Conservation (phyloP, 2,329 filamentous ascomycete species). For the Beauveria asiatica region DNA sequence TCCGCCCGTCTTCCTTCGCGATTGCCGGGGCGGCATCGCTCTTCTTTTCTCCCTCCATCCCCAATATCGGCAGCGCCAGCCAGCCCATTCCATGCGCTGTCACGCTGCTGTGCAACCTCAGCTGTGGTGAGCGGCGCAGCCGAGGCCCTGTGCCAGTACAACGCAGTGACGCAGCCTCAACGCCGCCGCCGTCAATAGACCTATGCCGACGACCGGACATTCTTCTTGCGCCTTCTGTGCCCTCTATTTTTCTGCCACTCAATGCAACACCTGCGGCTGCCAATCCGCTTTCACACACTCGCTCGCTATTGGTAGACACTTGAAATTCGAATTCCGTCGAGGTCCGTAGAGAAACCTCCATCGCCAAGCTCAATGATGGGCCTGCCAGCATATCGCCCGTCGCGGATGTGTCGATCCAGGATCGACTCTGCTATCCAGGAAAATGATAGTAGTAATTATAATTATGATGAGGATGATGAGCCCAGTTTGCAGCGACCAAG, state of each 20-base stretch:
- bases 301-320: not conserved
- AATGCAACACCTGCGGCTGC: not conserved
- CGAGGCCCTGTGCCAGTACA: not conserved
- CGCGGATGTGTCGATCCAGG: not conserved
- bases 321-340: not conserved
- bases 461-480: too few species aligned
- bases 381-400: not conserved
- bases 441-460: too few species aligned
- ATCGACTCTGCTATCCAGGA: not conserved
- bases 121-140: not conserved
- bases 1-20: not conserved
- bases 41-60: not conserved
- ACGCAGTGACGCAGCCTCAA: not conserved
- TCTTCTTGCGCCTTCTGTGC: not conserved
- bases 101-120: constrained; percentile 2
- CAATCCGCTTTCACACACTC: not conserved
- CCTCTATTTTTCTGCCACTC: not conserved
- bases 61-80: not conserved
- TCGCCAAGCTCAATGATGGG: not conserved
- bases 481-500: too few species aligned
- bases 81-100: constrained; percentile 6
- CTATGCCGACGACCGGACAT: not conserved
- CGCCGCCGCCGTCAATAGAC: not conserved
- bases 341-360: not conserved
- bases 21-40: not conserved